phyloP scores from a whole-genome alignment of 306 rosid genomes.

The Potentilla sterilis region DNA sequence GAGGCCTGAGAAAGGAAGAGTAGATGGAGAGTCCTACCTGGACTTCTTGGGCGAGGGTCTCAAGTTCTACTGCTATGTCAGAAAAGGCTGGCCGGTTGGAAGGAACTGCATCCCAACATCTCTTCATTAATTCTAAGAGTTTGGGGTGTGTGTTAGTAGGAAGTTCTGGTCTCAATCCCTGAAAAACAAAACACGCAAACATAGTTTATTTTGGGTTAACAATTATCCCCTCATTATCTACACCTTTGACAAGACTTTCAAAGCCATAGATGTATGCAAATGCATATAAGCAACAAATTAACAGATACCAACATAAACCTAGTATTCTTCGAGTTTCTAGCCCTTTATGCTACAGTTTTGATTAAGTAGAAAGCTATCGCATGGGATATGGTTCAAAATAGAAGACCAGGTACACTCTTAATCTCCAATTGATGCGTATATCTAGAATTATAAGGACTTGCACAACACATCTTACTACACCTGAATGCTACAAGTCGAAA shows the following conservation, averaged over 20 bases:
- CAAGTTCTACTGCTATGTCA: slow-evolving; percentile 69
- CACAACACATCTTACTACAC: neutral
- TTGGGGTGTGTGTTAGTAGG: slow-evolving; percentile 74
- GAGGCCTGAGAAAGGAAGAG: neutral
- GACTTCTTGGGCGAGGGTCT: slow-evolving; percentile 56
- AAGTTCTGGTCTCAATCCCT: slow-evolving; percentile 95
- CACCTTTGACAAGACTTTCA: neutral
- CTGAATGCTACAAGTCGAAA: neutral
- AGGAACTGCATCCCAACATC: slow-evolving; percentile 91
- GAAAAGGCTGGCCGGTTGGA: slow-evolving; percentile 66
- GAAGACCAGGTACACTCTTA: neutral
- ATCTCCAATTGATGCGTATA: neutral
- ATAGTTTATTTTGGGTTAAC: neutral
- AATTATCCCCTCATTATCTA: neutral
- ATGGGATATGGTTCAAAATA: neutral
- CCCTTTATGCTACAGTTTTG: neutral
- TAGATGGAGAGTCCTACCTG: slow-evolving; percentile 38
- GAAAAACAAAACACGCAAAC: slow-evolving; percentile 24
- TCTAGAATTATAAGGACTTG: neutral
- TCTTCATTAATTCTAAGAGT: slow-evolving; percentile 75
- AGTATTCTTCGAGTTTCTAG: neutral
- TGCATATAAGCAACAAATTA: neutral
- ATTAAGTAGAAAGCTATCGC: neutral
- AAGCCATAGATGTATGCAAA: neutral
- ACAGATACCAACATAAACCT: neutral